Base-by-base conservation (phyloP, 2,329 filamentous ascomycete genomes). In the Aspergillus calidoustus region DNA sequence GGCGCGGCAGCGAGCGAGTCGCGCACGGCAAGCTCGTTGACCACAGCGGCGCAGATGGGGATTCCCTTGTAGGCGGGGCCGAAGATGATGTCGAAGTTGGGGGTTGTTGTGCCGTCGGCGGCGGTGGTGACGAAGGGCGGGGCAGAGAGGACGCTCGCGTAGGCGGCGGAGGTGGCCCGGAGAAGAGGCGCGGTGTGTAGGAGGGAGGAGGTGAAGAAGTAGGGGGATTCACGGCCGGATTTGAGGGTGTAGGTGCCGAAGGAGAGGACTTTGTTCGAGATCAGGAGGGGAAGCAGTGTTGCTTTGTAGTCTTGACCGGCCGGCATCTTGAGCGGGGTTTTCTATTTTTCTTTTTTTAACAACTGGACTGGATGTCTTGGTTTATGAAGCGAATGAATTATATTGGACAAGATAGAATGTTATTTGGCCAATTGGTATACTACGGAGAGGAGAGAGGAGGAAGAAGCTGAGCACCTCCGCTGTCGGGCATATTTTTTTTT, bases 31-130 rank as follows among this genome's bases (percentile, higher is more conserved):
- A 98, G 86, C 76, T 93, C 90, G 74, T 91, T 86, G 43, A 89
- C 85, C 17, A 92, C 89, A 3, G 91, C 86, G 17, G 90, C 89
- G 49, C 91, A 91, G n/a, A 98, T 86, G 1, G 93, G 92, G 67
- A 98, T 97, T 49, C 95, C 95, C 82, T 98, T 99, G 84, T 98
- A 99, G 9, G 95, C 94, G 3, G 95, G 94, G 17, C 65, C 93
- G 78, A 98, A 98, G 72, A 98, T 84, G 70, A 98, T 86, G 76
- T 98, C 94, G 77, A 96, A 87, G 66, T 82, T 79, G 66, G 85
- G 85, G 52, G 68, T 74, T 51, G 68, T 68, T 38, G 69, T 66
- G 60, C 71, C 69, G 59, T 77, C 70, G n/a, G 78, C 73, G 51
- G 68, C 65, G 66, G 66, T 71, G 44, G 69, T 70, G 48, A 77